Evolutionary conservation across 2,329 filamentous ascomycete species (phyloP).

Genomic region (Aureobasidium leucospermi): DNA sequence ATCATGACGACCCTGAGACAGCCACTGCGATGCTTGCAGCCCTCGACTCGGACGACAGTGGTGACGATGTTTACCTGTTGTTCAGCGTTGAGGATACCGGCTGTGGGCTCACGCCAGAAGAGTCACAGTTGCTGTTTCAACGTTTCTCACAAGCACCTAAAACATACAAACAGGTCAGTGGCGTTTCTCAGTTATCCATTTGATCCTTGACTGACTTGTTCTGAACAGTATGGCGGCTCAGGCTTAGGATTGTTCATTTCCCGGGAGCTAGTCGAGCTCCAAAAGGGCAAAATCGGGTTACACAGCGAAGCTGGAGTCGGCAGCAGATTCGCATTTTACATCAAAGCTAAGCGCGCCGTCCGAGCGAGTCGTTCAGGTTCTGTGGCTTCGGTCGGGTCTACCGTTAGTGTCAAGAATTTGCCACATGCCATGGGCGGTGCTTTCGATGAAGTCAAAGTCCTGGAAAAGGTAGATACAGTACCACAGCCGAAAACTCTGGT

Average conservation of each 20-base stretch:
- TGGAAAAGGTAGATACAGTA: neutral
- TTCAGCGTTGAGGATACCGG: constrained; percentile 32
- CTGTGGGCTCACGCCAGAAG: constrained; percentile 27
- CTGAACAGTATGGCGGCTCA: constrained; percentile 60
- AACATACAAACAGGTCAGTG: too few relatives aligned
- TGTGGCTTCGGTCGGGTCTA: constrained; percentile 1
- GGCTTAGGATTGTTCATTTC: constrained; percentile 63
- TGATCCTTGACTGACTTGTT: constrained; percentile 27
- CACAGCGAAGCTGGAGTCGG: constrained; percentile 50
- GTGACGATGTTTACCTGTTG: constrained; percentile 30
- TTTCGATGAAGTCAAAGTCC: neutral
- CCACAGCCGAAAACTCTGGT: neutral
- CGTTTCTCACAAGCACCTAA: constrained; percentile 51
- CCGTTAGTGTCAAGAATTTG: neutral
- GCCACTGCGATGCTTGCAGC: neutral
- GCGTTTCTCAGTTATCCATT: too few relatives aligned
- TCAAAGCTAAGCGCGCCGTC: constrained; percentile 38
- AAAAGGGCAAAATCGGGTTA: constrained; percentile 62
- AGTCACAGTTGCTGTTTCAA: constrained; percentile 48
- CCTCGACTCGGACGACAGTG: constrained; percentile 26
- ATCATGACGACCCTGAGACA: neutral
- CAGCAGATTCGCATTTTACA: constrained; percentile 59
- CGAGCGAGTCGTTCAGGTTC: neutral
- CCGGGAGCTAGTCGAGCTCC: constrained; percentile 57
- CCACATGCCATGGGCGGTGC: neutral